Percentiles rank a stretch among this genome's conserved stretches.
Evolutionary conservation across 345 rosid species (phyloP).

Genomic region (Pelargonium nanum): DNA sequence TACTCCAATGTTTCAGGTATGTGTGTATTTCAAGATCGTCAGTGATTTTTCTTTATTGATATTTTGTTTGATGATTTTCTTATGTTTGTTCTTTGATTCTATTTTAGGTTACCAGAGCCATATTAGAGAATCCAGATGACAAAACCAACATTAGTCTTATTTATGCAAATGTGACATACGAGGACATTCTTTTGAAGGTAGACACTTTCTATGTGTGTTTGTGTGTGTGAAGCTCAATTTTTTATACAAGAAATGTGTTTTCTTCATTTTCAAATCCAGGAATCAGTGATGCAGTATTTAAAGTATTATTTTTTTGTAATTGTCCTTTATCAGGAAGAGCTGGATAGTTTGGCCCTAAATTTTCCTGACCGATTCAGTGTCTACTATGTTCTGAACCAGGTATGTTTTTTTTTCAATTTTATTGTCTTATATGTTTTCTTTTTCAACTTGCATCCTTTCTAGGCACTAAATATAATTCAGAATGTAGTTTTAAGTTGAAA

Average conservation of each 20-base stretch:
- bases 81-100: constrained; percentile 4
- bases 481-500: background rate
- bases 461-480: background rate
- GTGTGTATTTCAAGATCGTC: constrained; percentile 2
- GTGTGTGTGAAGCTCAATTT: too few species aligned
- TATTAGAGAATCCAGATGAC: constrained; percentile 41
- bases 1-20: constrained; percentile 67
- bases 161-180: constrained; percentile 40
- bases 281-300: too few species aligned
- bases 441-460: background rate
- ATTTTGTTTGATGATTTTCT: background rate
- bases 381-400: constrained; percentile 60
- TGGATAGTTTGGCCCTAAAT: constrained; percentile 32
- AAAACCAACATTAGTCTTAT: constrained; percentile 32
- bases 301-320: background rate
- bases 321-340: constrained; percentile 38
- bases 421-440: background rate
- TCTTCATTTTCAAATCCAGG: too few species aligned
- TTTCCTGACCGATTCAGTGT: constrained; percentile 39
- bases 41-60: background rate
- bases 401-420: constrained; percentile 9
- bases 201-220: too few species aligned
- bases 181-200: constrained; percentile 57
- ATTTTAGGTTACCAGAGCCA: constrained; percentile 38
- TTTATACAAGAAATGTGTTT: too few species aligned